phyloP scores from a whole-genome alignment of 164 flowering plant genomes.

The Sextonia rubra region DNA sequence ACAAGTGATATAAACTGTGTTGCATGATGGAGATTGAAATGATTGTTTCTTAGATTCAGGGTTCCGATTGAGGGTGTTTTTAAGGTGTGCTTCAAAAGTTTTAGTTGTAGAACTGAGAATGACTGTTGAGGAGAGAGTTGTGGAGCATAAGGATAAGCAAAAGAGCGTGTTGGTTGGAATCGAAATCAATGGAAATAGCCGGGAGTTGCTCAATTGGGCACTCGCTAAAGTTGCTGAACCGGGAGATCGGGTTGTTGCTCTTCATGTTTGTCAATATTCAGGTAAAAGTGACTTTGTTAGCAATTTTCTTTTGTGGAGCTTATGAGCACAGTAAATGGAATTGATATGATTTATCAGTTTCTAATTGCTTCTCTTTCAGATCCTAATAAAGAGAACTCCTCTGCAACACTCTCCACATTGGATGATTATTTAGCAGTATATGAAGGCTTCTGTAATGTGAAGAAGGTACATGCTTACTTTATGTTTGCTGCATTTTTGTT shows the following conservation, averaged over 20 bases:
- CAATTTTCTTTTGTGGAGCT: neutral
- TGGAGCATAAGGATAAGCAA: constrained; percentile 22
- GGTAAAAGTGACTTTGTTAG: constrained; percentile 20
- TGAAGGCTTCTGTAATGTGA: constrained; percentile 53
- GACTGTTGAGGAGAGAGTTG: constrained; percentile 27
- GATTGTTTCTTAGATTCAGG: neutral
- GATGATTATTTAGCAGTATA: constrained; percentile 58
- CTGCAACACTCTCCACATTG: constrained; percentile 17
- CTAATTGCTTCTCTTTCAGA: constrained; percentile 28
- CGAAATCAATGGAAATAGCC: constrained; percentile 35
- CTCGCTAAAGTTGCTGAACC: constrained; percentile 75
- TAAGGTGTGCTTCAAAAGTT: neutral
- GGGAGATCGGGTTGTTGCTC: constrained; percentile 62
- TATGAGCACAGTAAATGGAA: neutral
- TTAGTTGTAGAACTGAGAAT: neutral
- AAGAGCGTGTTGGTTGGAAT: constrained; percentile 56
- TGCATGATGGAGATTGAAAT: neutral
- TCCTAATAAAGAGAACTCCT: constrained; percentile 21
- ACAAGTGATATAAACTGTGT: neutral
- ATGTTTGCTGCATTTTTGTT: neutral
- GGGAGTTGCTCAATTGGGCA: constrained; percentile 66
- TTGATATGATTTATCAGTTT: neutral
- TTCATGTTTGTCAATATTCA: constrained; percentile 53
- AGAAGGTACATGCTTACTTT: constrained; percentile 44
- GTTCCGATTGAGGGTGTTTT: neutral